These are phyloP conservation scores for Globomyces pollinis-pini DNA, from an alignment of 192 early-diverging fungal genomes.

Conservation along the genomic window DNA sequence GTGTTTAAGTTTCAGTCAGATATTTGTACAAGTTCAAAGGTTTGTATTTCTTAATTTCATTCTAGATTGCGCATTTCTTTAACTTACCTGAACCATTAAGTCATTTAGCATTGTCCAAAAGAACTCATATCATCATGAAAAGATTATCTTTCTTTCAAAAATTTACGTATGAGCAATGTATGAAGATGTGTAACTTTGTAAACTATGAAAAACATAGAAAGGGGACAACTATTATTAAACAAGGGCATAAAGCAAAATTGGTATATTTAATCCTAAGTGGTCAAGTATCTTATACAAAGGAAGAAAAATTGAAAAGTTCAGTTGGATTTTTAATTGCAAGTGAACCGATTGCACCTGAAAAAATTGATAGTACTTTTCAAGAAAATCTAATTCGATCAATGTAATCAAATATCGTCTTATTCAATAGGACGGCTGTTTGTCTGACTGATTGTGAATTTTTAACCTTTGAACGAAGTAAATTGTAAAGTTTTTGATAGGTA, in stretches of 20 bases:
- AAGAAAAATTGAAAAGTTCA: neutral
- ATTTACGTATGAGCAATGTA: neutral
- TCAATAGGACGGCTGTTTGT: neutral
- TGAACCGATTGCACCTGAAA: neutral
- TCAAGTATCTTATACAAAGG: slow-evolving; percentile 1
- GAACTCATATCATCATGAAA: neutral
- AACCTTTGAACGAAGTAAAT: neutral
- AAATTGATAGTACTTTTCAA: neutral
- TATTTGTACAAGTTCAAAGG: neutral
- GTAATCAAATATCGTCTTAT: too few species aligned
- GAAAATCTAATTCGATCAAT: neutral
- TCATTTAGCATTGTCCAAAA: neutral
- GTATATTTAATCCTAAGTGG: slow-evolving; percentile 8
- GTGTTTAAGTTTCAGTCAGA: neutral
- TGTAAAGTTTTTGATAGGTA: neutral
- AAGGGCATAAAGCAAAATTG: neutral
- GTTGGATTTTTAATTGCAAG: neutral
- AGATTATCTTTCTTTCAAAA: neutral
- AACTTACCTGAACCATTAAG: neutral
- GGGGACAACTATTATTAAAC: neutral
- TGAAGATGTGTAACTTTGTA: neutral
- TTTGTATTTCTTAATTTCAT: neutral
- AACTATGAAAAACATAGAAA: slow-evolving; percentile 1
- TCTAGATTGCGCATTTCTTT: slow-evolving; percentile 4
- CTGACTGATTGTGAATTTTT: slow-evolving; percentile 1